Percentiles rank a stretch among this genome's conserved stretches.
phyloP scores from a whole-genome alignment of 2,329 filamentous ascomycete species.

The Monosporascus sp. region DNA sequence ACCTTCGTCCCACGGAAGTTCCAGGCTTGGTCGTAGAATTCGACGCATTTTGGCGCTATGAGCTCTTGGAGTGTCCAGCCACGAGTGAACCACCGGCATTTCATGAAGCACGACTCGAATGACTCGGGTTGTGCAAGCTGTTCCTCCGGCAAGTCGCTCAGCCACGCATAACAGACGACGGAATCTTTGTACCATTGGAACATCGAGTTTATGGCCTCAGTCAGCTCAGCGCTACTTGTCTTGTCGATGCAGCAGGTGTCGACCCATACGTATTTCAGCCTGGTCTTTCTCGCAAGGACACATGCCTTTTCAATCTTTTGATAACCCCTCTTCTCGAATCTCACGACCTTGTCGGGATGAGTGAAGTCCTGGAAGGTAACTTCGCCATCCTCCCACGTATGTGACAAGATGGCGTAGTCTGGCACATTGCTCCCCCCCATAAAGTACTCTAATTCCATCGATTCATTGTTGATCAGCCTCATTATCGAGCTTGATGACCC shows the following conservation, averaged over 20 bases:
- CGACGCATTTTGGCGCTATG: not conserved
- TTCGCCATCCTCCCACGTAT: constrained; percentile 1
- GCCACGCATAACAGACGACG: too few species aligned
- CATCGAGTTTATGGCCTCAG: too few species aligned
- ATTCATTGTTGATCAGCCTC: too few species aligned
- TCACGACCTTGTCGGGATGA: not conserved
- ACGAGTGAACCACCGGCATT: not conserved
- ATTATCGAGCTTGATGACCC: too few species aligned
- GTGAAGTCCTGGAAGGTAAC: constrained; percentile 1
- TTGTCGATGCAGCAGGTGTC: not conserved
- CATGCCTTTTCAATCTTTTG: not conserved
- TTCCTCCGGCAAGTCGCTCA: too few species aligned
- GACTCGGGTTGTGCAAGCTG: too few species aligned
- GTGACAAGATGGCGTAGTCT: constrained; percentile 3
- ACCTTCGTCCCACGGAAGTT: constrained; percentile 18
- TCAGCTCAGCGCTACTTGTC: too few species aligned
- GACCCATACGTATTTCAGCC: constrained; percentile 1
- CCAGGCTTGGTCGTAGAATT: constrained; percentile 28
- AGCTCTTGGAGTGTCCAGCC: too few species aligned
- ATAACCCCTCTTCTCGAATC: not conserved
- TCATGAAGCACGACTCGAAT: constrained; percentile 3
- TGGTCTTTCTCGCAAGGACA: not conserved
- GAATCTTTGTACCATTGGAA: too few species aligned
- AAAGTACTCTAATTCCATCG: too few species aligned
- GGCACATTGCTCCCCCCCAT: not conserved